Conservation (phyloP, 306 rosid genomes). For the Acacia confusa region DNA sequence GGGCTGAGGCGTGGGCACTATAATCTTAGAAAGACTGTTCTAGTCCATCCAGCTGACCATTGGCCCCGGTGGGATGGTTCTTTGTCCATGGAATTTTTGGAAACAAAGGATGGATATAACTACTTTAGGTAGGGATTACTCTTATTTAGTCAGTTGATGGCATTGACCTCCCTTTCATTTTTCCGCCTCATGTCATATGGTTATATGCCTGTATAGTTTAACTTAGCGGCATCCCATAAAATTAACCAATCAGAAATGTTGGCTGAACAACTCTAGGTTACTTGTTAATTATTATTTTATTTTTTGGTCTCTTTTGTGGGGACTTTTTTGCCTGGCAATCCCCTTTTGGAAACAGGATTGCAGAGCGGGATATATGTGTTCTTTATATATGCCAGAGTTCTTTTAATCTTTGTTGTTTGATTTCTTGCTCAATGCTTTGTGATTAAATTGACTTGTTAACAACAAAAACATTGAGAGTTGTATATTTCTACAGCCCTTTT, state of each 20-base stretch:
- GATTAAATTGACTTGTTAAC: slow-evolving; percentile 12
- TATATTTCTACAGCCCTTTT: slow-evolving; percentile 5
- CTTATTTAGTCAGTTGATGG: slow-evolving; percentile 8
- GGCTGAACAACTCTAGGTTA: background rate
- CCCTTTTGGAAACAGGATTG: background rate
- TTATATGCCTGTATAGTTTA: background rate
- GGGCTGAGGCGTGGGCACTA: slow-evolving; percentile 74
- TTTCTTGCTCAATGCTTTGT: slow-evolving; percentile 12
- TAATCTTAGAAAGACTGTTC: slow-evolving; percentile 66
- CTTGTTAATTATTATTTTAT: background rate
- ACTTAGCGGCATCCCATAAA: slow-evolving; percentile 1
- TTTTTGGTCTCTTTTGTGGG: background rate
- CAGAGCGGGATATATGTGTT: slow-evolving; percentile 2
- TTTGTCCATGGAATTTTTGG: slow-evolving; percentile 78
- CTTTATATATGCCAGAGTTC: slow-evolving; percentile 5
- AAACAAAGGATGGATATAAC: slow-evolving; percentile 57
- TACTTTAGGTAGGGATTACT: slow-evolving; percentile 64
- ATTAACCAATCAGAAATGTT: background rate
- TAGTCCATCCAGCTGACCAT: slow-evolving; percentile 75
- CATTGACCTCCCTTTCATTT: background rate
- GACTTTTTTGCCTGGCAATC: background rate
- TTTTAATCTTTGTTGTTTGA: slow-evolving; percentile 19
- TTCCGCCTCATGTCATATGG: background rate
- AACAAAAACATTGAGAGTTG: background rate
- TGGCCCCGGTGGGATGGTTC: slow-evolving; percentile 96